A percentile compares a stretch with the other conserved stretches of the same genome.
These are phyloP conservation scores for Laetiporus sulphureus DNA, from an alignment of 1,284 basidiomycete species.

Conservation along the genomic window DNA sequence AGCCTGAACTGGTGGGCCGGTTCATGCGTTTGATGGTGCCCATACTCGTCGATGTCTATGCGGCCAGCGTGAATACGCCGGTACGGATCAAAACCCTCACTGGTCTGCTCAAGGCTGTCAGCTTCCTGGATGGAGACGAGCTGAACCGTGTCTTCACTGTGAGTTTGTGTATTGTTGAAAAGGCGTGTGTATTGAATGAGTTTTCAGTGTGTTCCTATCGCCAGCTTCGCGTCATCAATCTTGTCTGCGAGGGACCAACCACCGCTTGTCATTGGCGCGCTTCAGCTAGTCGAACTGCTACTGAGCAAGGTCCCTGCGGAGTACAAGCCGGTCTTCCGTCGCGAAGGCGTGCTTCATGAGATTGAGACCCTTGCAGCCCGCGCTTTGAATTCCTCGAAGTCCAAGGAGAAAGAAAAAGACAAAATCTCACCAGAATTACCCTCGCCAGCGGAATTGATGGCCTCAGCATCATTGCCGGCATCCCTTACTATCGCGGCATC, in stretches of 20 bases:
- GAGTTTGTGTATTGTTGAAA: no score
- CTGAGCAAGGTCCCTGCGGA: conserved; percentile 75
- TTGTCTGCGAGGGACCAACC: conserved; percentile 88
- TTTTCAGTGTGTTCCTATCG: conserved; percentile 79
- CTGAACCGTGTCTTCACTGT: conserved; percentile 75
- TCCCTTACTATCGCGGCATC: conserved; percentile 32
- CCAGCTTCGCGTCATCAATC: conserved; percentile 88
- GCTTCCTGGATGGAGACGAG: conserved; percentile 75
- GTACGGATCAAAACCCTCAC: conserved; percentile 85
- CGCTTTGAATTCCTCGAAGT: conserved; percentile 48
- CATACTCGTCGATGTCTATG: conserved; percentile 91
- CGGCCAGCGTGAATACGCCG: conserved; percentile 83
- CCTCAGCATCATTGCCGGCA: conserved; percentile 23
- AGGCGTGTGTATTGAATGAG: no score
- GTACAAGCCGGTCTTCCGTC: conserved; percentile 82
- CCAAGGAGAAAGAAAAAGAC: conserved; percentile 45
- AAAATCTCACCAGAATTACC: conserved; percentile 29
- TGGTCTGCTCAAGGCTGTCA: conserved; percentile 82
- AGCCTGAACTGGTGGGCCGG: conserved; percentile 68
- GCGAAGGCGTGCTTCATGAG: conserved; percentile 93
- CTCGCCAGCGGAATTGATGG: conserved; percentile 29
- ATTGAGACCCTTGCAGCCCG: conserved; percentile 71
- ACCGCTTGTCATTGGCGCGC: conserved; percentile 75
- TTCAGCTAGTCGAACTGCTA: conserved; percentile 89
- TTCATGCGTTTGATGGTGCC: conserved; percentile 88